Percentiles rank a stretch among this genome's conserved stretches.
Conservation (phyloP, 2,329 filamentous ascomycete species). For the Bipolaris gigantea region DNA sequence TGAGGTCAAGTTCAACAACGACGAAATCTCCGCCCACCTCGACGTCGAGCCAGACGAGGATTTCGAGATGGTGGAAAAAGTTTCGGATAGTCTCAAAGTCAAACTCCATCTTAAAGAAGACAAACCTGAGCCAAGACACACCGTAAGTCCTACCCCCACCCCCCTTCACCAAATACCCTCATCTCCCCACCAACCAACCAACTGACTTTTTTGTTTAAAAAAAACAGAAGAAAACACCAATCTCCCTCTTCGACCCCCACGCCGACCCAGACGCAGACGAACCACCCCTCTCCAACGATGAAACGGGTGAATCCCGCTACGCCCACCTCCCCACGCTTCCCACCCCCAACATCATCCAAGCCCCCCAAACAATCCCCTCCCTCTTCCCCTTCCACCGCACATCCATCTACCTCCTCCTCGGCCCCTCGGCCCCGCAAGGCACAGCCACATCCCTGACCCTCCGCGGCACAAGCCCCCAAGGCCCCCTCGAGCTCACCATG, state of each 20-base stretch:
- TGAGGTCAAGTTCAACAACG: conserved; percentile 60
- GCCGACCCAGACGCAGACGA: conserved; percentile 50
- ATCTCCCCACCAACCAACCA: conserved; percentile 11
- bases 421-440: conserved; percentile 51
- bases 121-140: conserved; percentile 13
- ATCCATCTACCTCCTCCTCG: conserved; percentile 66
- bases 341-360: conserved; percentile 63
- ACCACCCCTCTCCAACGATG: conserved; percentile 27
- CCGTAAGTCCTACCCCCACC: conserved; percentile 9
- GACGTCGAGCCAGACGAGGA: conserved; percentile 48
- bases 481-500: conserved; percentile 65
- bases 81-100: conserved; percentile 54
- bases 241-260: conserved; percentile 63
- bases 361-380: conserved; percentile 64
- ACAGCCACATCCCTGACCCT: conserved; percentile 61
- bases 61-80: conserved; percentile 65
- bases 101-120: conserved; percentile 29
- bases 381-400: conserved; percentile 69
- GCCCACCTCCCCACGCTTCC: conserved; percentile 57
- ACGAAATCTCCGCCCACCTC: conserved; percentile 8
- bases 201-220: too few species aligned
- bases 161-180: neutral
- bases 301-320: conserved; percentile 45
- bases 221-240: conserved; percentile 47
- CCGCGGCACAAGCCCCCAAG: conserved; percentile 58